Evolutionary conservation across 192 early-diverging fungal genomes (phyloP), one percentile per base, ranked within the genome.

Genomic region (Piromyces finnis): DNA sequence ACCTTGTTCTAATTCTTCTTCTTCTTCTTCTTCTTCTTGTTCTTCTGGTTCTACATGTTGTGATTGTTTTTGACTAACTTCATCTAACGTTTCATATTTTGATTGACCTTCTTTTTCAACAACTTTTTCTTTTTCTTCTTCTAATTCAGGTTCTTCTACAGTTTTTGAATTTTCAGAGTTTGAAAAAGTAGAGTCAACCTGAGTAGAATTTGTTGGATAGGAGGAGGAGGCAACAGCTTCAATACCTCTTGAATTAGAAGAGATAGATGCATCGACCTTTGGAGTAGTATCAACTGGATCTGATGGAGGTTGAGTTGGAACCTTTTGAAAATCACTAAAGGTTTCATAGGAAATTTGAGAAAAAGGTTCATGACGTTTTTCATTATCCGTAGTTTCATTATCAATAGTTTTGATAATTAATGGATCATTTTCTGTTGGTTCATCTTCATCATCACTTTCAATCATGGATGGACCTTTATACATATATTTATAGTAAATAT

Each of bases 401-500:
- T 27, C 79, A 28, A 28, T 27, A 4, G n/a, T 27, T 35, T 78
- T 27, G 26, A 29, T 27, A 37, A 32, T 29, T 78, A 37, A 22
- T 29, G 68, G 26, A 81, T 27, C 82, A 79, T 29, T 83, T 79
- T n/a, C 81, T n/a, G 39, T 82, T 17, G 68, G 28, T 30, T 78
- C 17, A 13, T 78, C 51, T 9, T 68, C 51, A 0, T 68, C 51
- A 4, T n/a, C 51, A 7, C n/a, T 26, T 11, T 68, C 51, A n/a
- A 11, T 17, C 9, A n/a, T 27, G n/a, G 1, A 0, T 68, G 26
- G 26, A 68, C 41, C 41, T 16, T 51, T 51, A 22, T 79, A 81
- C 32, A 78, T 29, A 28, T 35, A 37, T 37, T 79, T 77, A 79
- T 89, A 89, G 80, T 84, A 87, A 12, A 85, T 5, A 68, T 84